Percentiles rank a stretch among this genome's conserved stretches.
phyloP scores from a whole-genome alignment of 495 filamentous ascomycete species.

The Tuber umbilicatum region DNA sequence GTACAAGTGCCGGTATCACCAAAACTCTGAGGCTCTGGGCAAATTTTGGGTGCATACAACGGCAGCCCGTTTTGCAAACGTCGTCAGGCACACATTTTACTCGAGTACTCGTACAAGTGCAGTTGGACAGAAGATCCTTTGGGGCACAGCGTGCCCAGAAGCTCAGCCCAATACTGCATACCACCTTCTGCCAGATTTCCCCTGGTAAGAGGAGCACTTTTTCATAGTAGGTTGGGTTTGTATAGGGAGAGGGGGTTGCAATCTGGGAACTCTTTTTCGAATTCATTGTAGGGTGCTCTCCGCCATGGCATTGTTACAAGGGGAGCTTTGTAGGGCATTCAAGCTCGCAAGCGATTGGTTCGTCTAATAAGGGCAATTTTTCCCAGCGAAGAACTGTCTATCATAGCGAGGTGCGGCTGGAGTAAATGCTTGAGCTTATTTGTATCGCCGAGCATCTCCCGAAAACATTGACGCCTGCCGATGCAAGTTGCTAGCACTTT shows the following conservation, averaged over 20 bases:
- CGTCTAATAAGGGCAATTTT: not conserved
- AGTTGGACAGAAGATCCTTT: not conserved
- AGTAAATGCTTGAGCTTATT: not conserved
- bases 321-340: not conserved
- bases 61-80: too few species aligned
- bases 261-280: not conserved
- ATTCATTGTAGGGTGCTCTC: not conserved
- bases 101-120: not conserved
- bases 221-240: not conserved
- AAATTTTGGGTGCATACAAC: too few species aligned
- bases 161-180: not conserved
- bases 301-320: not conserved
- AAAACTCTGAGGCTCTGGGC: too few species aligned
- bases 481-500: not conserved
- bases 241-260: not conserved
- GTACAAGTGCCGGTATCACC: too few species aligned
- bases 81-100: not conserved
- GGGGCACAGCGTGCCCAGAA: not conserved
- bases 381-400: not conserved
- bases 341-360: not conserved
- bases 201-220: not conserved
- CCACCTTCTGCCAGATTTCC: not conserved
- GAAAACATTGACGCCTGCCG: not conserved
- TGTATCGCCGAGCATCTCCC: not conserved
- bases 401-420: not conserved